Base-by-base conservation (phyloP, 345 rosid genomes). In the Hirschfeldia incana region DNA sequence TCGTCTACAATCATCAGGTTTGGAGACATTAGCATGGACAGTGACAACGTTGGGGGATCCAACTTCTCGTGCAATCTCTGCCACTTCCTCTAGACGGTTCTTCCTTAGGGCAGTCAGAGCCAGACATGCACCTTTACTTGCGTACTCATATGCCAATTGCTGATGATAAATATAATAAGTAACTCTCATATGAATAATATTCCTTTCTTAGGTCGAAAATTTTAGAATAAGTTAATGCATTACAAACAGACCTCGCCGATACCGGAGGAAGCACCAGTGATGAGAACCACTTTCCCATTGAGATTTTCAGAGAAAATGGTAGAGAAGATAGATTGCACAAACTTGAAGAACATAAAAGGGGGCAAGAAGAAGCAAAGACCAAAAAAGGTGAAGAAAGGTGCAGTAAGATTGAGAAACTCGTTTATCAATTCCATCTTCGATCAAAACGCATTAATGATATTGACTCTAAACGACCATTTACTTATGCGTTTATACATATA, bases 211-310 rank as follows among this genome's bases (percentile, higher is more conserved):
- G 15, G 58, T 46, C 3, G 60, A 72, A 6, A 65, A 13, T 13
- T 42, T 27, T 28, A 28, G 16, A 30, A 57, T 0, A 12, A 46
- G 9, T 42, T 42, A 42, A 51, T 16, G 6, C 15, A 36, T 8
- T 34, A 51, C 49, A 73, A 72, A 17, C 30, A 59, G 59, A 87
- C 92, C 92, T 89, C 92, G 65, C 92, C 94, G 1, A 89, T 85
- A 57, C 90, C 91, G 1, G 96, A 89, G 59, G 93, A 89, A 46
- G 89, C 90, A 7, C 90, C 91, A 15, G 92, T 89, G 53, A 89
- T 87, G 59, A 91, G 83, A 44, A 84, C 88, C 1, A 84, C 93
- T 76, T 88, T 91, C 3, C 90, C 87, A 0, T 81, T 27, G 8
- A 89, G 79, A 59, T 81, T 74, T 78, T 89, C 89, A 5, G 75